These are phyloP conservation scores for Quercus bicolor DNA, from an alignment of 306 rosid species.

Conservation along the genomic window DNA sequence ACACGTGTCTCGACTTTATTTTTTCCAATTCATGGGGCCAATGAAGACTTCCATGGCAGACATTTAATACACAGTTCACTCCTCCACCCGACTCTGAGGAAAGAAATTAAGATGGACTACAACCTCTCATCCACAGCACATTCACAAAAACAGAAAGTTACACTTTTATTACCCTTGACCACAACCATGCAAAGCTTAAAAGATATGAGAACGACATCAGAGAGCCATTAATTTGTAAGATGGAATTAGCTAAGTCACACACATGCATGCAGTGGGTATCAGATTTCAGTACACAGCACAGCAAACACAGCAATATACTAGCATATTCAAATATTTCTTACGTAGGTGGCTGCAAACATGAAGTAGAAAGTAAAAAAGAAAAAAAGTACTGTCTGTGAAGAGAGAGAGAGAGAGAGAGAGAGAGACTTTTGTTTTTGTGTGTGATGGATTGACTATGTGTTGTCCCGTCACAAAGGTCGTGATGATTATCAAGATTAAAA, in stretches of 20 bases:
- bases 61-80: constrained; percentile 17
- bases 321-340: constrained; percentile 39
- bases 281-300: neutral
- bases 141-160: constrained; percentile 24
- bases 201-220: neutral
- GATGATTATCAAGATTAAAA: constrained; percentile 23
- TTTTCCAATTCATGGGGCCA: too few relatives aligned
- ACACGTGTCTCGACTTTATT: too few relatives aligned
- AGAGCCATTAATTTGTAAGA: constrained; percentile 25
- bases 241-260: constrained; percentile 9
- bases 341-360: constrained; percentile 32
- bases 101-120: neutral
- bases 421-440: neutral
- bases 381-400: constrained; percentile 8
- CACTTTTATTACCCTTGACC: neutral
- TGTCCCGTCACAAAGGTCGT: constrained; percentile 49
- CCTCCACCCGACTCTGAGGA: neutral
- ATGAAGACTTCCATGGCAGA: neutral
- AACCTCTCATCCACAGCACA: neutral
- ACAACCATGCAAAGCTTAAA: neutral
- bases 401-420: neutral
- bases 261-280: neutral
- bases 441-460: constrained; percentile 40
- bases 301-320: neutral
- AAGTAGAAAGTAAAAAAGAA: neutral